These are phyloP conservation scores for Candida sp. DNA, from an alignment of 1,139 yeast genomes.

Conservation along the genomic window DNA sequence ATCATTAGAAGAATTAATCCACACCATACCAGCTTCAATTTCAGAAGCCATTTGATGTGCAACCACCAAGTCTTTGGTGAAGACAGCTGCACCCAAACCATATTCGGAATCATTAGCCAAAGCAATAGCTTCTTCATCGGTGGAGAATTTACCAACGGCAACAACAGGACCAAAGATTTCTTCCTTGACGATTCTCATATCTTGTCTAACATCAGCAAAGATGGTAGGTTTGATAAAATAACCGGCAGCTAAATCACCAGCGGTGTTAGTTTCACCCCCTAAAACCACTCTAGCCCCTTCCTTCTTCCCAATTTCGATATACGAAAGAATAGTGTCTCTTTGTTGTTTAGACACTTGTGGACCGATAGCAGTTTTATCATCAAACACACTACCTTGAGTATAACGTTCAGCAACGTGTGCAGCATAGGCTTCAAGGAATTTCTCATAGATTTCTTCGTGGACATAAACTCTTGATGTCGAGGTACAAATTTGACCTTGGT, in stretches of 20 bases:
- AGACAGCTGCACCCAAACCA: conserved; percentile 74
- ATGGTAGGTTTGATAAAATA: conserved; percentile 52
- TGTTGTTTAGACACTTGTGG: conserved; percentile 76
- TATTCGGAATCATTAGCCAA: conserved; percentile 51
- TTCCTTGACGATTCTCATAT: conserved; percentile 53
- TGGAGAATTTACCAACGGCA: conserved; percentile 45
- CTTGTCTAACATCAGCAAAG: conserved; percentile 49
- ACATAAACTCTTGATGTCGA: conserved; percentile 45
- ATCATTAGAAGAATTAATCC: conserved; percentile 71
- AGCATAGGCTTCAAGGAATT: conserved; percentile 45
- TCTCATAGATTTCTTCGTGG: conserved; percentile 40
- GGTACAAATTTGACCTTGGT: conserved; percentile 56
- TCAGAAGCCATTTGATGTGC: conserved; percentile 47
- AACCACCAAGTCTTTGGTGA: conserved; percentile 52
- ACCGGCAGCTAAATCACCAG: conserved; percentile 39
- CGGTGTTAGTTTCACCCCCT: conserved; percentile 44
- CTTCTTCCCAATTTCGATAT: conserved; percentile 50
- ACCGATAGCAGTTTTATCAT: conserved; percentile 60
- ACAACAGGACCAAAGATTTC: conserved; percentile 65
- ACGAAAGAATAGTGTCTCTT: conserved; percentile 54
- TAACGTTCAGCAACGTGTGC: conserved; percentile 38
- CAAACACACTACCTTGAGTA: conserved; percentile 59
- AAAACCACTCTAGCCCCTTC: conserved; percentile 53
- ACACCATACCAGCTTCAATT: conserved; percentile 53
- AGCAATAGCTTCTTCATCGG: conserved; percentile 51